A percentile compares a stretch with the other conserved stretches of the same genome.
phyloP scores from a whole-genome alignment of 139 green algal species.

The Chlorella sp. region DNA sequence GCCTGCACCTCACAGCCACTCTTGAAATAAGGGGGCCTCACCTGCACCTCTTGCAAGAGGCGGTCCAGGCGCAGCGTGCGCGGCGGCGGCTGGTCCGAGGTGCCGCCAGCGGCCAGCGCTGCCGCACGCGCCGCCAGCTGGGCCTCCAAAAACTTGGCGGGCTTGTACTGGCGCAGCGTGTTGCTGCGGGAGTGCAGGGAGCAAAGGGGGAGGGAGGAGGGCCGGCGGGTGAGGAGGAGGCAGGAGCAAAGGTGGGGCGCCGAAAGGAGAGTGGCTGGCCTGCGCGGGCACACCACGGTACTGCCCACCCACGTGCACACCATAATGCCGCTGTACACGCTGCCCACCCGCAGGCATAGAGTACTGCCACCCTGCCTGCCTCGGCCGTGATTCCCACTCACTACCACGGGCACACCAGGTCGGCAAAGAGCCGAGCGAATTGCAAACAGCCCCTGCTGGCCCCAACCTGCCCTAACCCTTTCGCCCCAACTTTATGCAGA shows the following conservation, averaged over 20 bases:
- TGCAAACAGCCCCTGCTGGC: too few species aligned
- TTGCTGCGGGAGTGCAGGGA: not conserved
- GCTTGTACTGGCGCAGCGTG: slow-evolving; percentile 69
- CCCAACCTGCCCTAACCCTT: too few species aligned
- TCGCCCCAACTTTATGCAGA: too few species aligned
- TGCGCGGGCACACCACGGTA: too few species aligned
- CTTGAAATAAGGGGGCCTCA: not conserved
- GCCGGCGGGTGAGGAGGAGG: not conserved
- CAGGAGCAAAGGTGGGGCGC: not conserved
- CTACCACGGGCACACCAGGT: not conserved
- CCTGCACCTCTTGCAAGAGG: slow-evolving; percentile 34
- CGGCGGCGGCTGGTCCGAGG: slow-evolving; percentile 12
- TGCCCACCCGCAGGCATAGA: not conserved
- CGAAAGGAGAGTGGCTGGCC: too few species aligned
- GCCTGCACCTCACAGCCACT: too few species aligned
- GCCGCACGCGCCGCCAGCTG: slow-evolving; percentile 13
- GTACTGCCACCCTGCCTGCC: not conserved
- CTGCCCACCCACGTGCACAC: too few species aligned
- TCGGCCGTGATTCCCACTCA: too few species aligned
- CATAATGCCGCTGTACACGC: too few species aligned
- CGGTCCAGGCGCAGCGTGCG: slow-evolving; percentile 19
- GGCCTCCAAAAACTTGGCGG: not conserved
- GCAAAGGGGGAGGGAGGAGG: not conserved
- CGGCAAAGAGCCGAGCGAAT: not conserved
- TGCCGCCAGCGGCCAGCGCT: not conserved